phyloP scores from a whole-genome alignment of 495 filamentous ascomycete genomes.

The Penicillium desertorum region DNA sequence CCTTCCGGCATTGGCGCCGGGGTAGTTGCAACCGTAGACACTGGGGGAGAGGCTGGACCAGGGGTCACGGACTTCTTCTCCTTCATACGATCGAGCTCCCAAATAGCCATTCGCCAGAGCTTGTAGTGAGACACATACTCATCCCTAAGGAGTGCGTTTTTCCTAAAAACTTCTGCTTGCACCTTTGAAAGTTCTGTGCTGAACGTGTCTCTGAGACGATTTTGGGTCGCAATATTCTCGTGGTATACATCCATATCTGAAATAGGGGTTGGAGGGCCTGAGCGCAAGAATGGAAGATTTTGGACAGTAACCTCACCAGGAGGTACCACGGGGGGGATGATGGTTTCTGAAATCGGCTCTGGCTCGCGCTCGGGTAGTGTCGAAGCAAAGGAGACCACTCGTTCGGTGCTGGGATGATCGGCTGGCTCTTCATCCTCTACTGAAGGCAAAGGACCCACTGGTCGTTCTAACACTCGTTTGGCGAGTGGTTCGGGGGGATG shows the following conservation, averaged over 20 bases:
- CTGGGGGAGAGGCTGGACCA: constrained; percentile 52
- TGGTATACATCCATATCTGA: constrained; percentile 51
- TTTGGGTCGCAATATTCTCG: constrained; percentile 40
- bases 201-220: constrained; percentile 38
- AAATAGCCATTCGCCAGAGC: constrained; percentile 47
- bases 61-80: constrained; percentile 52
- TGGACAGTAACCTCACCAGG: constrained; percentile 34
- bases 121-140: constrained; percentile 48
- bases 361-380: constrained; percentile 3
- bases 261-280: constrained; percentile 50
- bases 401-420: constrained; percentile 6
- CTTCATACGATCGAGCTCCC: constrained; percentile 63
- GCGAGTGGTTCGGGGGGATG: not conserved
- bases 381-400: constrained; percentile 19
- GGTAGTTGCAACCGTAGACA: constrained; percentile 35
- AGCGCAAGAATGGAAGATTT: constrained; percentile 48
- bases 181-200: constrained; percentile 38
- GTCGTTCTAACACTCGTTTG: not conserved
- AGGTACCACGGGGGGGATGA: constrained; percentile 11
- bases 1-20: constrained; percentile 52
- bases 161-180: constrained; percentile 43
- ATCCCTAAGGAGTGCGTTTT: constrained; percentile 42
- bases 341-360: constrained; percentile 15
- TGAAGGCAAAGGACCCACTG: constrained; percentile 10
- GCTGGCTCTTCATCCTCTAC: constrained; percentile 15